Conservation (phyloP, 192 early-diverging fungal species). For the Dissophora globulifera region DNA sequence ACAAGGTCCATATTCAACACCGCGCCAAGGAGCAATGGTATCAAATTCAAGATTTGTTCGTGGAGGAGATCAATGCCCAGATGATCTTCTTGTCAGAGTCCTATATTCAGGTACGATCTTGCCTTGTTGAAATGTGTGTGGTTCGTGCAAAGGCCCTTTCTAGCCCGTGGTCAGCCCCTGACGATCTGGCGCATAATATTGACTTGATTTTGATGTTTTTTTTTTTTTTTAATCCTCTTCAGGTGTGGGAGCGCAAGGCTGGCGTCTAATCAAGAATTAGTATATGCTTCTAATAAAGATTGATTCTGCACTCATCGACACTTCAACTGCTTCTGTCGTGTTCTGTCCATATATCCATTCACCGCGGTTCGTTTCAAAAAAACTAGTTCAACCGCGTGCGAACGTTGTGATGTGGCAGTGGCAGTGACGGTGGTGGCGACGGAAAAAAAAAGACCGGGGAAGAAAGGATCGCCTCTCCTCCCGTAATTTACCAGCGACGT, state of each 20-base stretch:
- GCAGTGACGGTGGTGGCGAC: not conserved
- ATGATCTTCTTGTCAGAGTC: conserved; percentile 94
- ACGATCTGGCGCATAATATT: not conserved
- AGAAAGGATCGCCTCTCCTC: not conserved
- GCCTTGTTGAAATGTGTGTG: not conserved
- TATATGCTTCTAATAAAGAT: not conserved
- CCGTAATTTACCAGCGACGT: no score
- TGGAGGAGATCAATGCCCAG: conserved; percentile 92
- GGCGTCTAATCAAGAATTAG: not conserved
- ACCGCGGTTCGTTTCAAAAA: no score
- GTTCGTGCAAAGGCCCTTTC: not conserved
- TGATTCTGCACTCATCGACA: not conserved
- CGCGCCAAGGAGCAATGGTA: conserved; percentile 90
- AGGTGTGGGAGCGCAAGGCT: conserved; percentile 48
- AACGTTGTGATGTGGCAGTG: no score
- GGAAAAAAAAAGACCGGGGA: not conserved
- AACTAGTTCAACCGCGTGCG: no score
- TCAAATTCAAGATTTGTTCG: conserved; percentile 92
- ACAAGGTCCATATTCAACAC: conserved; percentile 85
- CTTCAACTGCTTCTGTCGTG: no score
- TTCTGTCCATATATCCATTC: no score
- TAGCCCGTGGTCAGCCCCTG: not conserved
- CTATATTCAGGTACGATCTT: conserved; percentile 82
- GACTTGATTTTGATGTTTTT: not conserved
- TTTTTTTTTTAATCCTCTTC: not conserved